Percentiles rank a stretch among this genome's conserved stretches.
Conservation (phyloP, 2,329 filamentous ascomycete genomes). For the Alternaria burnsii region DNA sequence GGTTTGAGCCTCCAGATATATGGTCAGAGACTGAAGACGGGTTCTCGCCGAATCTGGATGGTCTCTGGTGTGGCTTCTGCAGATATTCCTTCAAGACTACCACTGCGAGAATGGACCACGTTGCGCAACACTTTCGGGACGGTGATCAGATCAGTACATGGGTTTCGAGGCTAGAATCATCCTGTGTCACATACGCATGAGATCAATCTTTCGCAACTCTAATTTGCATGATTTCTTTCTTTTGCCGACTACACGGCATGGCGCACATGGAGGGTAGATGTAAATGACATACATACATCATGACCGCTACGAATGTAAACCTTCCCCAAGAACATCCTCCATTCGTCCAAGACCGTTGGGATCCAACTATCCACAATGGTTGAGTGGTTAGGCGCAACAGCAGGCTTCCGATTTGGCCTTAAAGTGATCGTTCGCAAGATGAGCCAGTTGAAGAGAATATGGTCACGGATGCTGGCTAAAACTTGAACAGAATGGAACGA, state of each 20-base stretch:
- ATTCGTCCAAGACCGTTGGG: too few species aligned
- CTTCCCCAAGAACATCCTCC: too few species aligned
- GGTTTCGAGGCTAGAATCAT: background rate
- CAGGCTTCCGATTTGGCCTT: too few species aligned
- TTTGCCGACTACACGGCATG: background rate
- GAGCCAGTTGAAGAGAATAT: too few species aligned
- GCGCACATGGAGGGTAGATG: background rate
- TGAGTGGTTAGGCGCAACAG: too few species aligned
- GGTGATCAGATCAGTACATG: background rate
- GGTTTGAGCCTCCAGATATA: background rate
- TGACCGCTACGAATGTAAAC: too few species aligned
- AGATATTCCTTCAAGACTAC: background rate
- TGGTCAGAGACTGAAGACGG: background rate
- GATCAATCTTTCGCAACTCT: background rate
- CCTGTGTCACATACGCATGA: accelerated
- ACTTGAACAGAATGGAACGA: too few species aligned
- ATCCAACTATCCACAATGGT: too few species aligned
- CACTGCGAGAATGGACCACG: background rate
- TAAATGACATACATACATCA: background rate
- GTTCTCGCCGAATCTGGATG: background rate
- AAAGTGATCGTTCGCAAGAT: too few species aligned
- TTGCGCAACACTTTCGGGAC: background rate
- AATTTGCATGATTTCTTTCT: background rate
- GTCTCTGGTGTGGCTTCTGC: background rate
- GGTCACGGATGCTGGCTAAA: too few species aligned